Percentiles rank a stretch among this genome's conserved stretches.
These are phyloP conservation scores for Mycosphaerella sp. DNA, from an alignment of 2,329 filamentous ascomycete genomes.

Conservation along the genomic window DNA sequence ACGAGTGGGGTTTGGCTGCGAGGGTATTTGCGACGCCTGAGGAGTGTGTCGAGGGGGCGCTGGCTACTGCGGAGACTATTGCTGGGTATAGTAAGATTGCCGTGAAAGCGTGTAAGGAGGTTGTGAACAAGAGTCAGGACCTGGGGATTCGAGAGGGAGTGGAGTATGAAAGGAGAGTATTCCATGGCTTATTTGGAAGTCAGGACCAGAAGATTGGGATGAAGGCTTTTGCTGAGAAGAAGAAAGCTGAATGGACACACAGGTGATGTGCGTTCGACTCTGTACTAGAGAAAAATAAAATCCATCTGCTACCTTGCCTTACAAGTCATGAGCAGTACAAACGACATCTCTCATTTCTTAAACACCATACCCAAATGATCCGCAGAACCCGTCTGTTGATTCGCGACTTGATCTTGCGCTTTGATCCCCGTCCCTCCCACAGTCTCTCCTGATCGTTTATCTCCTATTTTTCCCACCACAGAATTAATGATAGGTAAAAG, in stretches of 20 bases:
- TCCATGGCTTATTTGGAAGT: conserved; percentile 89
- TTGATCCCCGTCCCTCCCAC: conserved; percentile 25
- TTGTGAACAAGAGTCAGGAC: conserved; percentile 99
- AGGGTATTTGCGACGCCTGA: conserved; percentile 73
- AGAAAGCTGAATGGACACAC: conserved; percentile 84
- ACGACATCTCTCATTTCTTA: conserved; percentile 18
- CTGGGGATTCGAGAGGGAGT: conserved; percentile 80
- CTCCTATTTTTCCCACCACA: too few species aligned
- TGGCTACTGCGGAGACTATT: conserved; percentile 83
- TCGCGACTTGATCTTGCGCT: conserved; percentile 26
- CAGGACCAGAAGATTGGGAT: conserved; percentile 92
- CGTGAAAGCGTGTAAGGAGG: conserved; percentile 86
- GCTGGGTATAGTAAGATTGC: conserved; percentile 81
- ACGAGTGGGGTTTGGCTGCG: conserved; percentile 83
- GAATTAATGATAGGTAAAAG: not conserved
- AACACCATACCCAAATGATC: conserved; percentile 30
- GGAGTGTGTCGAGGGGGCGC: conserved; percentile 70
- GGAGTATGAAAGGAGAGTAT: conserved; percentile 88
- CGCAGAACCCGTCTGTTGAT: conserved; percentile 28
- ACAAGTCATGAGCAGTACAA: not conserved
- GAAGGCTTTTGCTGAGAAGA: conserved; percentile 93
- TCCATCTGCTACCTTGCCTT: not conserved
- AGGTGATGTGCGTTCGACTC: conserved; percentile 37
- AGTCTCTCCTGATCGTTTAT: conserved; percentile 24
- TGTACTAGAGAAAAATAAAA: not conserved